Conservation (phyloP, 1,284 basidiomycete genomes). For the Rhodotorula sp. region DNA sequence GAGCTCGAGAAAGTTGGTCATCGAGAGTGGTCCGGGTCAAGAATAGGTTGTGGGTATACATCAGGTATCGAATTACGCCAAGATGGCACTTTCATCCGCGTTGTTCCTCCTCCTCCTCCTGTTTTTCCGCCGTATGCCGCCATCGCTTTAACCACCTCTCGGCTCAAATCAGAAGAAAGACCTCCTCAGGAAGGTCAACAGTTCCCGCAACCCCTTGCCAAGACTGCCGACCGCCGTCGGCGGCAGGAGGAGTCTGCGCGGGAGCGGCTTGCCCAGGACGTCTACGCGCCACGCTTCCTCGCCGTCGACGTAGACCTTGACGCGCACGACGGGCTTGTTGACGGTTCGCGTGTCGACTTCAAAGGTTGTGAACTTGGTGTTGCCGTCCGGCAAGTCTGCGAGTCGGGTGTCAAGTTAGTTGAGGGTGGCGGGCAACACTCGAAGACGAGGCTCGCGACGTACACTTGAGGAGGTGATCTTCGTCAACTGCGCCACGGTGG, state of each 20-base stretch:
- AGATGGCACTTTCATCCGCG: no score
- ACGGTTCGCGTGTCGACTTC: conserved; percentile 69
- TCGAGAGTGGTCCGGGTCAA: no score
- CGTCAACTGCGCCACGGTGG: conserved; percentile 54
- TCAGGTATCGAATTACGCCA: no score
- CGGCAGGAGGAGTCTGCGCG: conserved; percentile 20
- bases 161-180: conserved; percentile 20
- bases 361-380: conserved; percentile 59
- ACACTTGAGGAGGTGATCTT: conserved; percentile 65
- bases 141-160: background rate
- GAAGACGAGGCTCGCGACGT: conserved; percentile 3
- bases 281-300: conserved; percentile 59
- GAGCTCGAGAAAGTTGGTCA: no score
- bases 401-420: conserved; percentile 35
- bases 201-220: conserved; percentile 16
- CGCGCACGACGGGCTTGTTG: conserved; percentile 58
- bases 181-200: conserved; percentile 21
- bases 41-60: no score
- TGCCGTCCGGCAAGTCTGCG: conserved; percentile 46
- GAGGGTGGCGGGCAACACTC: background rate
- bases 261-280: conserved; percentile 47
- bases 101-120: conserved; percentile 2
- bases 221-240: conserved; percentile 44
- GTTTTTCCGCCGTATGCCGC: background rate
- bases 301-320: conserved; percentile 67